Evolutionary conservation across 306 rosid species (phyloP).

Genomic region (Malus asiatica): DNA sequence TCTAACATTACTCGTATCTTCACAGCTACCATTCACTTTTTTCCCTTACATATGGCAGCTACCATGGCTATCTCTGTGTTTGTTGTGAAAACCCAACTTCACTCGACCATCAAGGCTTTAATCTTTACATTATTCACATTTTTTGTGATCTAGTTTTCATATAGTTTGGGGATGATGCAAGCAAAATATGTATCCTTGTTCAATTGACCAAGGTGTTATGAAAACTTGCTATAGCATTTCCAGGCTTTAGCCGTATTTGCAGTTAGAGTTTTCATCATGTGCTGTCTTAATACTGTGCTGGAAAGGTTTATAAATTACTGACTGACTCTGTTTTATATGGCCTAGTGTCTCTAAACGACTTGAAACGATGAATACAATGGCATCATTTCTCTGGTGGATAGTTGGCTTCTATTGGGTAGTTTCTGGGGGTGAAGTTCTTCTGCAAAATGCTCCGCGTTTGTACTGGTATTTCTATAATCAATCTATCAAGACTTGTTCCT

Average conservation of each 20-base stretch:
- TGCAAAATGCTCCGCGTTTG: constrained; percentile 72
- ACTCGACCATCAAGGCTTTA: background rate
- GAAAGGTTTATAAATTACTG: constrained; percentile 7
- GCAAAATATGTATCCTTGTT: background rate
- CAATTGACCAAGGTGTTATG: background rate
- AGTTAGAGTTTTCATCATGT: background rate
- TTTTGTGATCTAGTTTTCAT: background rate
- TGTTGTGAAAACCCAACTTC: background rate
- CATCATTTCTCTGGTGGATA: constrained; percentile 91
- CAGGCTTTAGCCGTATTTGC: background rate
- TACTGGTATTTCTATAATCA: constrained; percentile 62
- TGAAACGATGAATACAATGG: constrained; percentile 74
- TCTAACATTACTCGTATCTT: background rate
- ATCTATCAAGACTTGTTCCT: background rate
- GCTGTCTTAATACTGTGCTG: constrained; percentile 7
- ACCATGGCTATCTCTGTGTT: background rate
- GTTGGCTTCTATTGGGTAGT: constrained; percentile 96
- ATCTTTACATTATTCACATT: background rate
- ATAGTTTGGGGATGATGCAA: background rate
- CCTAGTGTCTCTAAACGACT: constrained; percentile 61
- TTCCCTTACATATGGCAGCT: background rate
- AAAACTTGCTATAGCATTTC: background rate
- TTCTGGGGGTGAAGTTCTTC: constrained; percentile 65
- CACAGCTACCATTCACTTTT: background rate
- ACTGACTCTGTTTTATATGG: constrained; percentile 31